Evolutionary conservation across 1,284 basidiomycete genomes (phyloP).

Genomic region (Afroboletus lepidellus): DNA sequence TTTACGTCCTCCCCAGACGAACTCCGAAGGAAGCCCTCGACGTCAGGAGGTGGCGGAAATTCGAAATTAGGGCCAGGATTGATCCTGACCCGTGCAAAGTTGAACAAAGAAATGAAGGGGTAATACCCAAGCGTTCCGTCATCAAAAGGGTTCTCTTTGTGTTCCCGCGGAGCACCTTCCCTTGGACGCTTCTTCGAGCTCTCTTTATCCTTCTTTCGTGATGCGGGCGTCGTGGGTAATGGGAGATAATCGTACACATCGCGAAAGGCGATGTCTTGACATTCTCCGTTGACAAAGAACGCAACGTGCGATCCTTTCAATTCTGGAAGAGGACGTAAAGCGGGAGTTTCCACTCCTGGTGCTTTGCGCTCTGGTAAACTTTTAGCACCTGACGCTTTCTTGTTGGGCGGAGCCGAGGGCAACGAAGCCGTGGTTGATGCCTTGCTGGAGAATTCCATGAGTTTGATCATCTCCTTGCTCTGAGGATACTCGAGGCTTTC

Average conservation of each 20-base stretch:
- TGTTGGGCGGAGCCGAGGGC: conserved; percentile 51
- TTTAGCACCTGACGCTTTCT: conserved; percentile 67
- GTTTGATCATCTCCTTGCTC: conserved; percentile 90
- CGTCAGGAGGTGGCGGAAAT: conserved; percentile 72
- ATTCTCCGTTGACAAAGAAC: conserved; percentile 92
- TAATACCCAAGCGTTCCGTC: conserved; percentile 97
- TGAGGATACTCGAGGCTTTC: conserved; percentile 90
- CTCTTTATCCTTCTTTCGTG: conserved; percentile 54
- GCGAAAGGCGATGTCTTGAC: conserved; percentile 82
- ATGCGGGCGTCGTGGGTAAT: conserved; percentile 60
- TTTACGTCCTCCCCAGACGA: conserved; percentile 35
- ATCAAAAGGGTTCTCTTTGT: conserved; percentile 83
- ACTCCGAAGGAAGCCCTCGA: conserved; percentile 58
- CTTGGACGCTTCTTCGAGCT: conserved; percentile 50
- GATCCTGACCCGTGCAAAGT: conserved; percentile 80
- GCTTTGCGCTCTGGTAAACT: conserved; percentile 52
- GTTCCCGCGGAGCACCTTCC: conserved; percentile 67
- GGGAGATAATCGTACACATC: conserved; percentile 92
- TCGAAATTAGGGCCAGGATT: conserved; percentile 89
- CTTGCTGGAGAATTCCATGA: conserved; percentile 73
- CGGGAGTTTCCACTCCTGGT: conserved; percentile 28
- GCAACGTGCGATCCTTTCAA: conserved; percentile 76
- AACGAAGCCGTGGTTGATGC: conserved; percentile 54
- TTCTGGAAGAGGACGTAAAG: conserved; percentile 67
- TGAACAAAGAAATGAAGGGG: conserved; percentile 92